Evolutionary conservation across 2,329 filamentous ascomycete genomes (phyloP).

Genomic region (Nothopassalora personata): DNA sequence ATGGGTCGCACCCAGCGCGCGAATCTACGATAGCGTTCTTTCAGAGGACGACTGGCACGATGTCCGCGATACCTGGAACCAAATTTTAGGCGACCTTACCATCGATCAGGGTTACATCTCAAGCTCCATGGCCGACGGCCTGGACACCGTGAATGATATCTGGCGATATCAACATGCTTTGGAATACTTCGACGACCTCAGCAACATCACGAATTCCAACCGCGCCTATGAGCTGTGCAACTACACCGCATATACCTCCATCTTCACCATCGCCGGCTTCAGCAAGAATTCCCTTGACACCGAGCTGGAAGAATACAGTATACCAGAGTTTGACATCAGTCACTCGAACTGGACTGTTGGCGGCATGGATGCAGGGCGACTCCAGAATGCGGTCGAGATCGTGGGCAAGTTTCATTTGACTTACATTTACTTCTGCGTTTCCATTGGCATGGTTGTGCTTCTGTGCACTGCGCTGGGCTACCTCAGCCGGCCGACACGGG

Average conservation of each 20-base stretch:
- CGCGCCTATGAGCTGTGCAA: slow-evolving; percentile 9
- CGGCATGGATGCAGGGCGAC: slow-evolving; percentile 3
- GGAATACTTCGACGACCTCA: not conserved
- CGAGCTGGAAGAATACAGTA: not conserved
- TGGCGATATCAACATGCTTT: not conserved
- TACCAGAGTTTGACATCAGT: not conserved
- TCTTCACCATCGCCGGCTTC: slow-evolving; percentile 15
- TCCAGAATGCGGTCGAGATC: not conserved
- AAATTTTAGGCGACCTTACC: not conserved
- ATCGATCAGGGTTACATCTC: not conserved
- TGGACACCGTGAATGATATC: not conserved
- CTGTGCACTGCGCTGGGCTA: not conserved
- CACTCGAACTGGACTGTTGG: not conserved
- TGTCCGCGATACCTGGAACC: not conserved
- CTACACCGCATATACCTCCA: slow-evolving; percentile 12
- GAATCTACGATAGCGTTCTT: slow-evolving; percentile 1
- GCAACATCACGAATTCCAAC: not conserved
- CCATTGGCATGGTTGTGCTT: slow-evolving; percentile 23
- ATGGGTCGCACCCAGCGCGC: not conserved
- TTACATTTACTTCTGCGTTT: slow-evolving; percentile 27
- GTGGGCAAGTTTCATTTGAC: slow-evolving; percentile 26
- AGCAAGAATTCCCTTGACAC: slow-evolving; percentile 1
- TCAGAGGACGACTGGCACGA: not conserved
- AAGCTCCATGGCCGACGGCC: not conserved
- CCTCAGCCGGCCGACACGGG: not conserved